A percentile compares a stretch with the other conserved stretches of the same genome.
Conservation (phyloP, 139 green algal species). For the Chlamydomonas applanata region DNA sequence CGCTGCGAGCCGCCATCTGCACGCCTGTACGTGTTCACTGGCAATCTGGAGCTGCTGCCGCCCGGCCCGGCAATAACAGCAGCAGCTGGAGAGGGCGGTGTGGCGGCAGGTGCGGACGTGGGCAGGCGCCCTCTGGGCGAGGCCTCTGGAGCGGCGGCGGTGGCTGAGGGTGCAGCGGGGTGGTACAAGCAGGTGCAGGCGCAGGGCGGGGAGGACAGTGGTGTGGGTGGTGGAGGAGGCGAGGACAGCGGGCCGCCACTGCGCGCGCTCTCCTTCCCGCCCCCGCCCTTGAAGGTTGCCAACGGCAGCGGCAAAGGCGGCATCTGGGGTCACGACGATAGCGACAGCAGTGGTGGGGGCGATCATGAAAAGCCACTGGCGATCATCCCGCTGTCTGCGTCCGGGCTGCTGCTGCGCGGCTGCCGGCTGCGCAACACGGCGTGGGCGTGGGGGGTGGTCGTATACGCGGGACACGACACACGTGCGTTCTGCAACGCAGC, state of each 20-base stretch:
- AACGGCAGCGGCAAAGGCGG: too few species aligned
- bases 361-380: neutral
- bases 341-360: neutral
- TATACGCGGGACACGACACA: conserved; percentile 78
- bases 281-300: too few species aligned
- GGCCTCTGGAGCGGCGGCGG: too few species aligned
- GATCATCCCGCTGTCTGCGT: conserved; percentile 43
- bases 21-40: conserved; percentile 84
- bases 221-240: too few species aligned
- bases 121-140: too few species aligned
- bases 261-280: too few species aligned
- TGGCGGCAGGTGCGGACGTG: too few species aligned
- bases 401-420: conserved; percentile 60
- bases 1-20: conserved; percentile 84
- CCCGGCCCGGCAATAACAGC: too few species aligned
- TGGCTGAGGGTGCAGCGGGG: too few species aligned
- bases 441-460: conserved; percentile 64
- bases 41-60: conserved; percentile 71
- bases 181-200: too few species aligned
- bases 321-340: neutral
- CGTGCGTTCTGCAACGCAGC: conserved; percentile 47
- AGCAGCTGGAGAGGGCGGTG: too few species aligned
- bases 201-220: too few species aligned
- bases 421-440: conserved; percentile 78
- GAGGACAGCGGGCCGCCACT: neutral